Percentiles rank a stretch among this genome's conserved stretches.
These are phyloP conservation scores for Tylopilus balloui DNA, from an alignment of 768 basidiomycete genomes.

Conservation along the genomic window DNA sequence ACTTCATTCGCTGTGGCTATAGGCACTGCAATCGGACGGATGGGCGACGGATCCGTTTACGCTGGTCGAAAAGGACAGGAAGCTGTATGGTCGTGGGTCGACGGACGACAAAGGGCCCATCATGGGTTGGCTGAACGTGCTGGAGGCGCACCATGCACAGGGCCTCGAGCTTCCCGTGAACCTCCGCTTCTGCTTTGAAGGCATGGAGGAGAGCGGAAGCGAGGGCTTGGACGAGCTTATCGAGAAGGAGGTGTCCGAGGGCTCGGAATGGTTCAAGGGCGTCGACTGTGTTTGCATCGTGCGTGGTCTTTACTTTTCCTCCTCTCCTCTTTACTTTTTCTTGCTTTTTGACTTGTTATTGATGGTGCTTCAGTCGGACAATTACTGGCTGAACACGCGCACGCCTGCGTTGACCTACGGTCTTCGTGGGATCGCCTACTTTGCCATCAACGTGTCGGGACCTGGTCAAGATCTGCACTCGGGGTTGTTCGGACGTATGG, in stretches of 20 bases:
- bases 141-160: slow-evolving; percentile 74
- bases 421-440: slow-evolving; percentile 84
- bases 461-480: slow-evolving; percentile 89
- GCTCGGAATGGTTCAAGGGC: slow-evolving; percentile 69
- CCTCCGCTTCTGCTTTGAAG: slow-evolving; percentile 88
- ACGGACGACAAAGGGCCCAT: slow-evolving; percentile 94
- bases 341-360: neutral
- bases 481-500: slow-evolving; percentile 76
- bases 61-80: slow-evolving; percentile 51
- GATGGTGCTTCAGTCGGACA: slow-evolving; percentile 59
- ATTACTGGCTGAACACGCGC: slow-evolving; percentile 88
- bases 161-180: slow-evolving; percentile 81
- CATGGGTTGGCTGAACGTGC: slow-evolving; percentile 83
- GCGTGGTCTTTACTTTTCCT: slow-evolving; percentile 24
- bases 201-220: slow-evolving; percentile 95
- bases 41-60: slow-evolving; percentile 87
- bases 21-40: slow-evolving; percentile 58
- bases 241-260: slow-evolving; percentile 61
- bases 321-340: neutral
- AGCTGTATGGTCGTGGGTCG: slow-evolving; percentile 80
- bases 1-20: no score
- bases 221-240: slow-evolving; percentile 90
- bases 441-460: slow-evolving; percentile 75
- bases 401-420: slow-evolving; percentile 84
- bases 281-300: slow-evolving; percentile 94